Percentiles rank a stretch among this genome's conserved stretches.
phyloP scores from a whole-genome alignment of 768 basidiomycete species.

The Psilocybe tampanensis region DNA sequence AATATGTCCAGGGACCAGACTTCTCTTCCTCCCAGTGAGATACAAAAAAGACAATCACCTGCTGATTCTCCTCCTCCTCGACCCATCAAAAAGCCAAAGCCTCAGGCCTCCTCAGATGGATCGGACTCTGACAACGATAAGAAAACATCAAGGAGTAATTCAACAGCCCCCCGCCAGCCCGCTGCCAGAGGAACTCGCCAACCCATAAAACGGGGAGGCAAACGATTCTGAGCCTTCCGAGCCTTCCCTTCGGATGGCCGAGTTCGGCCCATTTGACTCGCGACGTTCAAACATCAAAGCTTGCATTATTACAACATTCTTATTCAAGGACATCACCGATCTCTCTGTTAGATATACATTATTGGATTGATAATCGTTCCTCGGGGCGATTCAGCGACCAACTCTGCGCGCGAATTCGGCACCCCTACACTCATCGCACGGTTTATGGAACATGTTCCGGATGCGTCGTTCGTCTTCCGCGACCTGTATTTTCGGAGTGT shows the following conservation, averaged over 20 bases:
- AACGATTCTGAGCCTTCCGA: slow-evolving; percentile 53
- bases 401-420: slow-evolving; percentile 35
- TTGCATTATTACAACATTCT: neutral
- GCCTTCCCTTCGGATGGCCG: neutral
- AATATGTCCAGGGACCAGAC: slow-evolving; percentile 13
- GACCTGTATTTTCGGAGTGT: slow-evolving; percentile 26
- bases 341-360: neutral
- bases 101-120: slow-evolving; percentile 47
- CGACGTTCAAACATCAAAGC: neutral
- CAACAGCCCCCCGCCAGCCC: slow-evolving; percentile 23
- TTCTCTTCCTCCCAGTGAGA: slow-evolving; percentile 3
- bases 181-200: slow-evolving; percentile 59
- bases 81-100: slow-evolving; percentile 52
- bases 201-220: slow-evolving; percentile 76
- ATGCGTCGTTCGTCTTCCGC: slow-evolving; percentile 55
- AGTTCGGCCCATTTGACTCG: neutral
- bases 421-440: slow-evolving; percentile 58
- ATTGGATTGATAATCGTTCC: slow-evolving; percentile 2
- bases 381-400: slow-evolving; percentile 11
- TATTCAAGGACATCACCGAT: neutral
- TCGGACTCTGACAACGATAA: slow-evolving; percentile 58
- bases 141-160: slow-evolving; percentile 43
- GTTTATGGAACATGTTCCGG: slow-evolving; percentile 64
- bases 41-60: slow-evolving; percentile 35
- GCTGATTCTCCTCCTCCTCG: slow-evolving; percentile 56